Base-by-base conservation (phyloP, 1,284 basidiomycete species). In the Porogramme epimiltina region DNA sequence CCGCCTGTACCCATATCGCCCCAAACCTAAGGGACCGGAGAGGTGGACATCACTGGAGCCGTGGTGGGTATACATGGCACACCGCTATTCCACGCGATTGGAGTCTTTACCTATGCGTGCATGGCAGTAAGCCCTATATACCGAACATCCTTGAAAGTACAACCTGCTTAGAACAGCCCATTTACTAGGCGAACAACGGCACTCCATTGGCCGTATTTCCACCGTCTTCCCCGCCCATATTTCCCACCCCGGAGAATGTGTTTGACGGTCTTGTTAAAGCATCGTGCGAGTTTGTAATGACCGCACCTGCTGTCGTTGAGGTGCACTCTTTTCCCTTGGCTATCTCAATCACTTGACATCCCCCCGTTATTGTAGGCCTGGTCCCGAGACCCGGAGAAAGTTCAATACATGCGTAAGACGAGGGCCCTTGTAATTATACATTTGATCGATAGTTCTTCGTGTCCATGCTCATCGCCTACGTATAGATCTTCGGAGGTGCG, bases 401-500 rank as follows among this genome's bases (percentile, higher is more conserved):
- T 62, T 23, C 25, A 40, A 3, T 42, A 47, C n/a, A 26, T 63
- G 53, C 55, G 51, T 45, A 51, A 34, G 18, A 55, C 62, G 52
- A 52, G 51, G 16, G 59, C 54, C 1, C 24, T 68, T 4, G 63
- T 63, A 25, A 43, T 57, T 42, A 15, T 6, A 9, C 34, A 37
- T 22, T 13, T 18, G 24, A 31, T 23, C 22, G 10, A 23, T 22
- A 26, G 16, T 18, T 38, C 24, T 22, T 20, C 9, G 1, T 36
- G 13, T 6, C 5, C 2, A 25, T 28, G 9, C 28, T 20, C n/a
- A 23, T n/a, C n/a, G 28, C 24, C 11, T 47, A 28, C 22, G n/a
- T 34, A 23, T 31, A 69, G 68, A 48, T 67, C 8, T 70, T 61
- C 44, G 66, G 63, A 4, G 67, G 68, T 3, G 67, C 63, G 0